Evolutionary conservation across 352 stramenopile species (phyloP).

Genomic region (Elongisporangium anandrum): DNA sequence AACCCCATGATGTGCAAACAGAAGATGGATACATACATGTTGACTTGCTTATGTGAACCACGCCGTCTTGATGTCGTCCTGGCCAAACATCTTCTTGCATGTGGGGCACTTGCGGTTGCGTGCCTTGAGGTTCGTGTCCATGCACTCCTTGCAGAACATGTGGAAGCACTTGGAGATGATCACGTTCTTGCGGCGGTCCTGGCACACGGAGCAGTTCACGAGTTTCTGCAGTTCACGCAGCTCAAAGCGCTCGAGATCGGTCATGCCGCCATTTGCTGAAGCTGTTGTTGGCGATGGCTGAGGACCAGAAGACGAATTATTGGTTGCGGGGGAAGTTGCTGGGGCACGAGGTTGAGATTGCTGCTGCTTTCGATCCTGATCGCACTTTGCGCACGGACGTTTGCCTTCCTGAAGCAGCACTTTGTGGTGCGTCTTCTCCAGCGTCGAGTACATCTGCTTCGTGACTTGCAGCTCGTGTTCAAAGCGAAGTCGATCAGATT

Average conservation of each 20-base stretch:
- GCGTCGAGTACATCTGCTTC: constrained; percentile 55
- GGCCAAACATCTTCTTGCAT: constrained; percentile 90
- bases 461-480: constrained; percentile 54
- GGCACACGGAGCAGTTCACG: constrained; percentile 82
- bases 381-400: constrained; percentile 53
- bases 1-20: neutral
- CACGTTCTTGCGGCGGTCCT: constrained; percentile 81
- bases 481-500: constrained; percentile 53
- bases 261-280: constrained; percentile 3
- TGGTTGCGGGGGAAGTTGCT: neutral
- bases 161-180: constrained; percentile 88
- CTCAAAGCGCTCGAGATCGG: constrained; percentile 75
- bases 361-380: constrained; percentile 41
- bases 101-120: constrained; percentile 88
- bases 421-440: constrained; percentile 47
- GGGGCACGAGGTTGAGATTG: constrained; percentile 18
- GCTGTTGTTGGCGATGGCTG: neutral
- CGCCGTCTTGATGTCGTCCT: constrained; percentile 83
- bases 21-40: neutral
- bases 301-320: neutral
- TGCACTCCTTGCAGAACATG: constrained; percentile 88
- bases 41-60: constrained; percentile 63
- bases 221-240: constrained; percentile 79
- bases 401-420: constrained; percentile 51
- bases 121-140: constrained; percentile 85